Conservation (phyloP, 179 eudicot species). For the Spinacia oleracea region DNA sequence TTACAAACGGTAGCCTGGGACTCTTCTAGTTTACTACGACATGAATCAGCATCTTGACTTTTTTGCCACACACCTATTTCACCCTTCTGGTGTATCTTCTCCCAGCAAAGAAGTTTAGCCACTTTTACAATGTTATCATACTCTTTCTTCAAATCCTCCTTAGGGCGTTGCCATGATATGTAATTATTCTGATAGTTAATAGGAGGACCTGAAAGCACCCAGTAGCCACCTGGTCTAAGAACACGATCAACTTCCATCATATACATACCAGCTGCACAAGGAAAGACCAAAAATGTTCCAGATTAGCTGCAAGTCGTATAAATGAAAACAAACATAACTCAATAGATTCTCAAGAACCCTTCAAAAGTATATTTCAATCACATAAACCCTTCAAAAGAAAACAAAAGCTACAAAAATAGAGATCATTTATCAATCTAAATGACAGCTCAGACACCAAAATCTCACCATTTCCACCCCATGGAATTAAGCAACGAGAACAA, state of each 20-base stretch:
- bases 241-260: conserved; percentile 88
- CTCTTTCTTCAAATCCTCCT: conserved; percentile 65
- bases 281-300: conserved; percentile 2
- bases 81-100: conserved; percentile 65
- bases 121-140: conserved; percentile 65
- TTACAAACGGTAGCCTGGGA: conserved; percentile 53
- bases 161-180: conserved; percentile 67
- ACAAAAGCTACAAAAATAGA: background rate
- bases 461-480: conserved; percentile 77
- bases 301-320: conserved; percentile 9
- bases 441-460: background rate
- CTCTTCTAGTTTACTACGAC: conserved; percentile 42
- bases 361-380: background rate
- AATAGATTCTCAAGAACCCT: background rate
- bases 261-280: conserved; percentile 58
- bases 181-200: conserved; percentile 69
- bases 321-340: background rate
- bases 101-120: conserved; percentile 83
- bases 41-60: conserved; percentile 42
- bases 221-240: conserved; percentile 81
- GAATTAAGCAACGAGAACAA: conserved; percentile 78
- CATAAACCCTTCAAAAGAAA: background rate
- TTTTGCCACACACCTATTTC: conserved; percentile 83
- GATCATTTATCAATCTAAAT: background rate
- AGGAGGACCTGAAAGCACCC: conserved; percentile 88